Evolutionary conservation across 768 basidiomycete genomes (phyloP), one percentile per base, ranked within the genome.

Genomic region (Tulasnella sp.): DNA sequence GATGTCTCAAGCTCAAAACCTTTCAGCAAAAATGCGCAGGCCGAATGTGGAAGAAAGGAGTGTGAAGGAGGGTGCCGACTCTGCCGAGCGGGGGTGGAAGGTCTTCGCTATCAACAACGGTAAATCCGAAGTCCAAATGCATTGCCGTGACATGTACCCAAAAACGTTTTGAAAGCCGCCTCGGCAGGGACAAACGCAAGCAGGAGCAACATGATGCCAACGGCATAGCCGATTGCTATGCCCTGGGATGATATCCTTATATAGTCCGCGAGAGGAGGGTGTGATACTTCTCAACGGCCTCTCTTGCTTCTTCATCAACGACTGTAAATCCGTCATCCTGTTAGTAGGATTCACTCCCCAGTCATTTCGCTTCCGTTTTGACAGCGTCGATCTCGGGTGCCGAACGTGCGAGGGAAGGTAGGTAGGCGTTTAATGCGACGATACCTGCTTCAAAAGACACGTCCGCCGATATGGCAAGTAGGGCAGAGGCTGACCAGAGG

Each of bases 341-440:
- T 42, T 31, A 6, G 29, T 31, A 29, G 52, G 58, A 77, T 52
- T 67, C 74, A 6, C 29, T 31, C 31, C 37, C 39, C 39, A 69
- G 37, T 42, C 8, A 31, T 54, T 77, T 40, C 1, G n/a, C 49
- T 69, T 76, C 67, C 11, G 31, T n/a, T 19, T 37, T 67, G n/a
- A 78, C 80, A 2, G 58, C 78, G 19, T 72, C 58, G 0, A 79
- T 80, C 15, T 80, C 79, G 3, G 88, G 88, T 0, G 90, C 86
- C 54, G 89, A 88, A 77, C 87, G 87, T 2, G 93, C 92, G 9
- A 94, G 86, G 0, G 84, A 84, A 0, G 93, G 94, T 4, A 97
- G 88, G 82, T 97, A 97, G 0, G 94, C 88, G 81, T 98, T 98
- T 86, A 94, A 89, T 25, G 94, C 95, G 3, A 98, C 96, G 12